Conservation (phyloP, 495 filamentous ascomycete genomes). For the Aspergillus affinis region DNA sequence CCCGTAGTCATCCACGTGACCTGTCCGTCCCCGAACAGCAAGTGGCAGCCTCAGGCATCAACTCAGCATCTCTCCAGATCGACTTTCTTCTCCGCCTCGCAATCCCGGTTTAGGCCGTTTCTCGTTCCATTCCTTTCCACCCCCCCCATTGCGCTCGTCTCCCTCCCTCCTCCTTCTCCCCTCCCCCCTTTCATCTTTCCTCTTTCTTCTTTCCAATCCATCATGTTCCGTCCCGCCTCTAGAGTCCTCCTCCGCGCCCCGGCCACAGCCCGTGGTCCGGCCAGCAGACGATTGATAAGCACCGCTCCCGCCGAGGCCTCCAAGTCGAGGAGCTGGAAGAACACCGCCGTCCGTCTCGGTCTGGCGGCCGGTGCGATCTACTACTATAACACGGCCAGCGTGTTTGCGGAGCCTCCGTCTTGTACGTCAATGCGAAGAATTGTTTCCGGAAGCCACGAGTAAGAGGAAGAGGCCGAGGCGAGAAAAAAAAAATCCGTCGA, state of each 20-base stretch:
- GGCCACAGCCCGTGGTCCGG: conserved; percentile 34
- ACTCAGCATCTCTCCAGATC: conserved; percentile 3
- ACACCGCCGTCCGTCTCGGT: conserved; percentile 66
- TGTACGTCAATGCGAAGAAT: conserved; percentile 54
- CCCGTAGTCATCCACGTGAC: background rate
- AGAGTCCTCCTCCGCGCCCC: conserved; percentile 54
- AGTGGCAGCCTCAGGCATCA: background rate
- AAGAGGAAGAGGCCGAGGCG: background rate
- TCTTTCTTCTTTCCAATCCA: conserved; percentile 20
- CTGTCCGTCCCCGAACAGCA: background rate
- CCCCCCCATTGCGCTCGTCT: background rate
- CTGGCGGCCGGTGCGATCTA: conserved; percentile 78
- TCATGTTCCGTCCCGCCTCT: conserved; percentile 62
- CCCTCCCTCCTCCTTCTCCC: conserved; percentile 15
- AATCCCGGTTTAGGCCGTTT: background rate
- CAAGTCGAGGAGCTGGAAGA: conserved; percentile 80
- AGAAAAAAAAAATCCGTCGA: background rate
- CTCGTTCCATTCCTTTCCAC: conserved; percentile 1
- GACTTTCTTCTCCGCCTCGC: conserved; percentile 4
- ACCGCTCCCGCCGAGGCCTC: conserved; percentile 58
- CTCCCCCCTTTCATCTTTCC: conserved; percentile 16
- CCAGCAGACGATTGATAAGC: conserved; percentile 65
- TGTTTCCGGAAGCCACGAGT: conserved; percentile 3
- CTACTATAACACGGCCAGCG: conserved; percentile 85
- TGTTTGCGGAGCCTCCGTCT: conserved; percentile 80